Base-by-base conservation (phyloP, 352 stramenopile species). In the Globisporangium spinosum region DNA sequence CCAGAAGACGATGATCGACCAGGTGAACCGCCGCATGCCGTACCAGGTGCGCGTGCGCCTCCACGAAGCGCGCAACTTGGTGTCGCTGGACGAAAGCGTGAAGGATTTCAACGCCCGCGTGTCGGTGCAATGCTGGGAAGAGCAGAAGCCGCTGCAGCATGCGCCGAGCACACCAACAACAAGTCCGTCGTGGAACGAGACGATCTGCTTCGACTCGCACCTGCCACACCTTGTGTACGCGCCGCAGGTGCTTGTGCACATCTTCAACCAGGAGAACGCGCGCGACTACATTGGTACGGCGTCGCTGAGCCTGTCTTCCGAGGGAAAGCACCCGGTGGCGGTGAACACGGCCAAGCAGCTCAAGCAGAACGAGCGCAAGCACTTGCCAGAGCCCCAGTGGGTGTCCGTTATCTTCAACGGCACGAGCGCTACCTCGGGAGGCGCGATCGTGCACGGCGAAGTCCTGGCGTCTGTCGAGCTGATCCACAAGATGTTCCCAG, bases 11-110 rank as follows among this genome's bases (percentile, higher is more conserved):
- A 81, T 90, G 74, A 77, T 82, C 40, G 78, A 86, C 23, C 72
- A 82, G 23, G 78, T 89, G 34, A 85, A 84, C 57, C 77, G 74
- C 53, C 81, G 80, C 56, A 75, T 87, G 64, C 77, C 84, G 38
- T 94, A 89, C 77, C 83, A 93, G 60, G 72, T 96, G 40, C 87
- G 85, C 43, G 82, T 91, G 43, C 86, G 88, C 9, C 59, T 96
- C 10, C 77, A 89, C 57, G 81, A 85, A 56, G 74, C 75, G n/a
- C 71, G 73, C 34, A 74, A 78, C 51, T 68, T 85, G 35, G 69
- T 76, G 57, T 70, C 22, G 7, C 15, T 60, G 20, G 34, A 64
- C 49, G 51, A n/a, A 20, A 54, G 29, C 5, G 58, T 54, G 5
- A 15, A 25, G 25, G 38, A 54, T 20, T 68, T 85, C 49, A 77